Percentiles rank a stretch among this genome's conserved stretches.
These are phyloP conservation scores for Heterobasidion irregulare DNA, from an alignment of 1,284 basidiomycete genomes.

Conservation along the genomic window DNA sequence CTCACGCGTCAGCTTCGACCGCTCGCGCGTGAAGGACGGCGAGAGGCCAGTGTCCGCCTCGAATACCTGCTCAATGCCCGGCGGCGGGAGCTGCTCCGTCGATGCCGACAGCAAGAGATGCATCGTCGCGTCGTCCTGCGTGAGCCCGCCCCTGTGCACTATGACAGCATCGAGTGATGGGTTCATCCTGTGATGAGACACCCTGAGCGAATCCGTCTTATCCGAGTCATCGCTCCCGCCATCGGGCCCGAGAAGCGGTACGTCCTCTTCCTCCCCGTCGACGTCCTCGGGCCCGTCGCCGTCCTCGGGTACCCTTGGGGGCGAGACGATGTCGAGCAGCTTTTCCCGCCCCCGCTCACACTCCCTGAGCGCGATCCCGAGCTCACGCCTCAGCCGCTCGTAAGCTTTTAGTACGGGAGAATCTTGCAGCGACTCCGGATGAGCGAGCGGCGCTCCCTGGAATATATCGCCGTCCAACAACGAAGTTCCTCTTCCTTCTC, in stretches of 20 bases:
- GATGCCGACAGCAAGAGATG: conserved; percentile 37
- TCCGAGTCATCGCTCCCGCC: conserved; percentile 46
- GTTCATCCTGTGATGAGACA: background rate
- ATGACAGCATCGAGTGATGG: conserved; percentile 3
- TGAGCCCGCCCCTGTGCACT: conserved; percentile 10
- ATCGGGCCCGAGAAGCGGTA: conserved; percentile 43
- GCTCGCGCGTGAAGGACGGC: conserved; percentile 32
- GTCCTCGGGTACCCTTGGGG: conserved; percentile 16
- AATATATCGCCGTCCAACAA: conserved; percentile 29
- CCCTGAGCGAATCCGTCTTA: conserved; percentile 25
- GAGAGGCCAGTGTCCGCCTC: conserved; percentile 47
- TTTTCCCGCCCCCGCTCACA: conserved; percentile 69
- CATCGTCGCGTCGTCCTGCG: conserved; percentile 44
- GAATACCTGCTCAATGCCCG: conserved; percentile 69
- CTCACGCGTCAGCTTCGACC: conserved; percentile 57
- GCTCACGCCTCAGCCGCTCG: conserved; percentile 63
- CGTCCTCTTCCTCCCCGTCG: conserved; percentile 32
- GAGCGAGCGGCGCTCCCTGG: background rate
- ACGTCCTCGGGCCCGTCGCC: conserved; percentile 6
- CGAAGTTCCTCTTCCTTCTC: background rate
- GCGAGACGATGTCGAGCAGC: conserved; percentile 47
- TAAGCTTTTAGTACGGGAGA: conserved; percentile 55
- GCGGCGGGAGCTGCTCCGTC: conserved; percentile 46
- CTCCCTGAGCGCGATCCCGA: conserved; percentile 66
- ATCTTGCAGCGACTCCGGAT: conserved; percentile 11